Evolutionary conservation across 441 rosid species (phyloP).

Genomic region (Melastoma candidum): DNA sequence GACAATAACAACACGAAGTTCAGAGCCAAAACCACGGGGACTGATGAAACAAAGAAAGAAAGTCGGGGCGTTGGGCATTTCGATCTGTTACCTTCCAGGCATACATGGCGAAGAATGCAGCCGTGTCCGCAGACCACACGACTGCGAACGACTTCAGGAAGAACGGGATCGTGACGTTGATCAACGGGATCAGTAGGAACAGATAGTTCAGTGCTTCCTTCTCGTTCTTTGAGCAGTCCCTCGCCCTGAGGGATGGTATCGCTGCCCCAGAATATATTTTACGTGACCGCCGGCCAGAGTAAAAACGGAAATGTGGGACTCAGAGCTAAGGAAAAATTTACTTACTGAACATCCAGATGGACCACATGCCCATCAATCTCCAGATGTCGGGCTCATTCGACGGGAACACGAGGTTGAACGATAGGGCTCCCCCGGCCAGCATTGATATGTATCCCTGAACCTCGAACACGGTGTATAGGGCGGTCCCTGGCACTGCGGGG

Average conservation of each 20-base stretch:
- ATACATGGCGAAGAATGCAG: slow-evolving; percentile 83
- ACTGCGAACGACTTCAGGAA: slow-evolving; percentile 81
- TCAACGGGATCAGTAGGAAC: slow-evolving; percentile 65
- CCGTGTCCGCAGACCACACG: slow-evolving; percentile 91
- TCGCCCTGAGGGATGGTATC: slow-evolving; percentile 85
- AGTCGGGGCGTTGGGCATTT: neutral
- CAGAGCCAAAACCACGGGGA: neutral
- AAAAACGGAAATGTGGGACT: neutral
- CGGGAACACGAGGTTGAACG: slow-evolving; percentile 83
- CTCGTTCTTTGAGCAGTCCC: slow-evolving; percentile 87
- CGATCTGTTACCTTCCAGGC: slow-evolving; percentile 80
- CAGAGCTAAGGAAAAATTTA: slow-evolving; percentile 2
- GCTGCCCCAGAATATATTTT: slow-evolving; percentile 31
- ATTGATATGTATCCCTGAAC: slow-evolving; percentile 75
- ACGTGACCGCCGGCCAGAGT: neutral
- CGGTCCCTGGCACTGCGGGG: slow-evolving; percentile 86
- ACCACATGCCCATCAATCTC: slow-evolving; percentile 99
- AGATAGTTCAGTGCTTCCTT: slow-evolving; percentile 94
- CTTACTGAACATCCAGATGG: slow-evolving; percentile 99
- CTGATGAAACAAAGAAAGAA: neutral
- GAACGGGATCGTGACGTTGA: slow-evolving; percentile 83
- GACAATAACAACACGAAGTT: slow-evolving; percentile 4
- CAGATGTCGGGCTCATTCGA: slow-evolving; percentile 83
- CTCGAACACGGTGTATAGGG: slow-evolving; percentile 82
- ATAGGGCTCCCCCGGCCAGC: slow-evolving; percentile 74